phyloP scores from a whole-genome alignment of 768 basidiomycete genomes.

The Phlegmacium glaucopus region DNA sequence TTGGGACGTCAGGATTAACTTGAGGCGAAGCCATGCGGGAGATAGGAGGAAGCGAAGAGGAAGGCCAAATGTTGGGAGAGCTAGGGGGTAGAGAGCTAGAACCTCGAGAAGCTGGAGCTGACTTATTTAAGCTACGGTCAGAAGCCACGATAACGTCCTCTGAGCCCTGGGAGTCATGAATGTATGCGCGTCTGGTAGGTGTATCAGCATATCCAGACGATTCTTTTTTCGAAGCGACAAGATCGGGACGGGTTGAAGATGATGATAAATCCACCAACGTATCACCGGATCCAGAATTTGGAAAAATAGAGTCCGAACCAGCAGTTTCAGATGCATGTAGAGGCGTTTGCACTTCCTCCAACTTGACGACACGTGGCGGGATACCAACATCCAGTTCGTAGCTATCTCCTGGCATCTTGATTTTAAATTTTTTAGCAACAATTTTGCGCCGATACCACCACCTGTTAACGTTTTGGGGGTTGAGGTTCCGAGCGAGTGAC shows the following conservation, averaged over 20 bases:
- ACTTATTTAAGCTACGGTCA: conserved; percentile 16
- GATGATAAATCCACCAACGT: conserved; percentile 2
- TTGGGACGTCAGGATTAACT: too few species aligned
- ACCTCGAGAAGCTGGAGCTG: conserved; percentile 4
- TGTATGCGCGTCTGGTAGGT: neutral
- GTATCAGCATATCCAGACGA: neutral
- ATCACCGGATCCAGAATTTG: neutral
- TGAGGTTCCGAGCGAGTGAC: conserved; percentile 35
- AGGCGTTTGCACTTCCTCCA: conserved; percentile 4
- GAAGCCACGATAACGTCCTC: conserved; percentile 1
- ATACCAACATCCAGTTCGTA: conserved; percentile 36
- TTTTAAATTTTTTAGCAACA: conserved; percentile 21
- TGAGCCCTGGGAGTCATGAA: neutral
- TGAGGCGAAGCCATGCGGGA: too few species aligned
- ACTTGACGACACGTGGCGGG: conserved; percentile 23
- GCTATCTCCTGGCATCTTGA: conserved; percentile 26
- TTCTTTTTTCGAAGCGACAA: conserved; percentile 9
- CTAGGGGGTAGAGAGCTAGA: neutral
- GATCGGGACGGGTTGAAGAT: neutral
- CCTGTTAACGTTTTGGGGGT: conserved; percentile 28
- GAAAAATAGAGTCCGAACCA: neutral
- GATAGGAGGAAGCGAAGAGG: too few species aligned
- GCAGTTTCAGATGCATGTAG: neutral
- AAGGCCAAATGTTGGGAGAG: too few species aligned
- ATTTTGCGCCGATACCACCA: conserved; percentile 38